Conservation (phyloP, 768 basidiomycete species). For the Psilocybe cyanescens region DNA sequence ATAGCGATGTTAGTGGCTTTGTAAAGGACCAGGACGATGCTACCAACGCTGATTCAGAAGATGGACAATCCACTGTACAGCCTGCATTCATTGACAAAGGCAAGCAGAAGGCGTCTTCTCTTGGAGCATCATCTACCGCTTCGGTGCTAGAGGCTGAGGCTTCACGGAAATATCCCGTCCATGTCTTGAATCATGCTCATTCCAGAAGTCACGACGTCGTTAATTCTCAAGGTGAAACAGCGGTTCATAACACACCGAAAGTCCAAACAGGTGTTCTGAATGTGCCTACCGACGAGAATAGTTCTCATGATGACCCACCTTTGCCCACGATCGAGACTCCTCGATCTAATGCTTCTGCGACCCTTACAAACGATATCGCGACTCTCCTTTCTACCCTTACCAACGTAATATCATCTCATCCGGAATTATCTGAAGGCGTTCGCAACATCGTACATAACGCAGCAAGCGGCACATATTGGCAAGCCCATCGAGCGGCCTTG, state of each 20-base stretch:
- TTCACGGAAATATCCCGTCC: constrained; percentile 62
- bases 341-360: constrained; percentile 39
- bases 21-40: constrained; percentile 25
- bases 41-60: constrained; percentile 31
- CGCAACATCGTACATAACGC: constrained; percentile 68
- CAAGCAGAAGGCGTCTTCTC: constrained; percentile 48
- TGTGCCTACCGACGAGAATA: neutral
- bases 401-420: constrained; percentile 62
- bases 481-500: constrained; percentile 59
- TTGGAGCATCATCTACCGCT: constrained; percentile 37
- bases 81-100: constrained; percentile 42
- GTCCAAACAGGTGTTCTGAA: constrained; percentile 20
- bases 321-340: constrained; percentile 36
- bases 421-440: constrained; percentile 71
- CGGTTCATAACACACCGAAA: constrained; percentile 43
- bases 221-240: constrained; percentile 14
- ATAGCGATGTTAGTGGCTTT: constrained; percentile 37
- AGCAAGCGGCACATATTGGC: constrained; percentile 71
- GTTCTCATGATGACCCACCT: constrained; percentile 40
- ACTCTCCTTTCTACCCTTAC: constrained; percentile 59
- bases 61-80: constrained; percentile 35
- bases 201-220: constrained; percentile 3
- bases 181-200: constrained; percentile 50
- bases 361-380: constrained; percentile 65
- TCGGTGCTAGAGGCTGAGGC: constrained; percentile 47